Base-by-base conservation (phyloP, 176 grass and related monocot species). In the Dactylis glomerata region DNA sequence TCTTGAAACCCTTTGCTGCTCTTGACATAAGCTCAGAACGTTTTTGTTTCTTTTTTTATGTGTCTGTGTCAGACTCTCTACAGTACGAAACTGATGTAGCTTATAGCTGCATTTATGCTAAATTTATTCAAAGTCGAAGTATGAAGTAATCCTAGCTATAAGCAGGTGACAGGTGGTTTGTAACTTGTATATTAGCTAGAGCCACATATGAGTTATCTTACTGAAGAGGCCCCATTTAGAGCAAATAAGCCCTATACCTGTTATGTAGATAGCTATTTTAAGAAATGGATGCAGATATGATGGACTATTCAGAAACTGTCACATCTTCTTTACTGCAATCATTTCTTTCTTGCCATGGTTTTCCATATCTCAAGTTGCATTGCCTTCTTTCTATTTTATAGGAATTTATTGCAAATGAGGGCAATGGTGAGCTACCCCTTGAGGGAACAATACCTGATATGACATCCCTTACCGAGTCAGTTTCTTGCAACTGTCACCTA, bases 371-470 rank as follows among this genome's bases (percentile, higher is more conserved):
- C 26, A 73, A 44, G 24, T 59, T 20, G 17, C 5, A 45, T 59
- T 45, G 16, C 68, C 38, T 44, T 82, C 36, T 82, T 56, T 51
- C 73, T 80, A 37, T 84, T 72, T 28, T 28, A 3, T 81, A 98
- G 96, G 93, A 98, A 81, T 98, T 98, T 88, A 83, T 98, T 52
- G 80, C 82, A 70, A 90, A 92, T 45, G 91, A 95, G 85, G 93
- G 91, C 52, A 88, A 81, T 81, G 93, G 96, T 78, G 96, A 98
- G 80, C 91, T 90, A 70, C 96, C 93, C 67, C 93, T 98, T 11
- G 96, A 98, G 85, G 96, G 96, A 82, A 93, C 91, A 68, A 93
- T 95, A 83, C 96, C 96, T 87, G 93, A 98, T 80, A 98, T 98
- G 96, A 98, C 96, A 42, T 98, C 93, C 58, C 92, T 90, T 85